These are phyloP conservation scores for Starmerella bombi DNA, from an alignment of 805 yeast species.

Conservation along the genomic window DNA sequence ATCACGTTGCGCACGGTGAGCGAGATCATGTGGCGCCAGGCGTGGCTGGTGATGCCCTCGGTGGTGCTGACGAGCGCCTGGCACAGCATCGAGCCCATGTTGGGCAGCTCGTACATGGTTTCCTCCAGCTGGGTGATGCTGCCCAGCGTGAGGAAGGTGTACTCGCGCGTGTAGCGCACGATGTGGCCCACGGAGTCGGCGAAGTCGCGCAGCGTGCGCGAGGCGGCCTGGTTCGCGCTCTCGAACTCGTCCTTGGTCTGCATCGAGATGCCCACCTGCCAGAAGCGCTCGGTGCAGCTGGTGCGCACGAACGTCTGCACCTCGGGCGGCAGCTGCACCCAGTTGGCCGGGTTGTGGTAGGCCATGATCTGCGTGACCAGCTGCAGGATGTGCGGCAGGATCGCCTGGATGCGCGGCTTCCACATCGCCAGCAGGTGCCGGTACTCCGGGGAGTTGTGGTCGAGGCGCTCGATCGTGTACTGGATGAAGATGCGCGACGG, in stretches of 20 bases:
- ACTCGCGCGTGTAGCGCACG: constrained; percentile 88
- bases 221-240: constrained; percentile 87
- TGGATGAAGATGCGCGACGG: constrained; percentile 92
- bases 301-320: constrained; percentile 87
- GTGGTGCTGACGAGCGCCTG: constrained; percentile 70
- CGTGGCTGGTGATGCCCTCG: constrained; percentile 74
- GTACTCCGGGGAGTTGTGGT: constrained; percentile 65
- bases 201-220: constrained; percentile 85
- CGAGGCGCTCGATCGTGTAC: constrained; percentile 83
- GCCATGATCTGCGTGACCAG: constrained; percentile 82
- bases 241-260: constrained; percentile 89
- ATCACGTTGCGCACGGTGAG: constrained; percentile 75
- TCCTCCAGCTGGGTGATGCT: constrained; percentile 83
- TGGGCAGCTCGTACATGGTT: constrained; percentile 75
- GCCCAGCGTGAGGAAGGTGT: constrained; percentile 79
- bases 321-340: constrained; percentile 75
- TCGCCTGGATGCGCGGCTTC: constrained; percentile 88
- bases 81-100: constrained; percentile 64
- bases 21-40: constrained; percentile 95
- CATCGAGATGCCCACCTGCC: constrained; percentile 96
- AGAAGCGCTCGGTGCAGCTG: constrained; percentile 82
- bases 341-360: constrained; percentile 83
- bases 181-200: constrained; percentile 97
- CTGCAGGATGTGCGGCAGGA: constrained; percentile 80
- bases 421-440: constrained; percentile 58